phyloP scores from a whole-genome alignment of 73 alveolate genomes.

The Paramecium pentaurelia region DNA sequence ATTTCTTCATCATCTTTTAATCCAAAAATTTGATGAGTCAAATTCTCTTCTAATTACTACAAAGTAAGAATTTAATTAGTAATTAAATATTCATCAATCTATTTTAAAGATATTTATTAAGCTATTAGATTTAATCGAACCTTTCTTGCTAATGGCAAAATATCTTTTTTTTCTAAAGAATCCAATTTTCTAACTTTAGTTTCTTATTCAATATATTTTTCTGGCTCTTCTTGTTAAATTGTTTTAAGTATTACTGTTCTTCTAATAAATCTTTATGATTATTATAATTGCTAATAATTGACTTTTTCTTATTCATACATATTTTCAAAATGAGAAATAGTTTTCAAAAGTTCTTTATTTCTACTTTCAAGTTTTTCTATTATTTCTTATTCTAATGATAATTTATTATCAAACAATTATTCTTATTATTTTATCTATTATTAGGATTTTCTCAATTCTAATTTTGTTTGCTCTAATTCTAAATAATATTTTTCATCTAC shows the following conservation, averaged over 20 bases:
- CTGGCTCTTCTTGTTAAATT: not conserved
- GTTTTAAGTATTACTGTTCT: not conserved
- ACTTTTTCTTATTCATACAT: not conserved
- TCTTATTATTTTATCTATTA: not conserved
- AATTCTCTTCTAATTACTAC: not conserved
- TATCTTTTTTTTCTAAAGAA: not conserved
- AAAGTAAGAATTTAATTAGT: not conserved
- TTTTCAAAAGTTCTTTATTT: not conserved
- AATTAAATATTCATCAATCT: not conserved
- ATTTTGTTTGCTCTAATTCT: not conserved
- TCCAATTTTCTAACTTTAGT: not conserved
- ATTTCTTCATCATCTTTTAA: not conserved
- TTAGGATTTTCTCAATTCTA: not conserved
- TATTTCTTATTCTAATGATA: not conserved
- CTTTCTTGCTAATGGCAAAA: not conserved
- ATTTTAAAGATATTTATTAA: not conserved
- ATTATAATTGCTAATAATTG: not conserved
- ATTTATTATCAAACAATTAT: not conserved
- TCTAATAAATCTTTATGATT: not conserved
- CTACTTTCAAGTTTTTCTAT: not conserved
- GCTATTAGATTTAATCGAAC: not conserved
- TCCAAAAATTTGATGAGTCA: not conserved
- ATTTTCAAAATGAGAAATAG: not conserved
- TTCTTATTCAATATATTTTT: not conserved
- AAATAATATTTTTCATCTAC: not conserved